Evolutionary conservation across 768 basidiomycete genomes (phyloP).

Genomic region (Mycena sanguinolenta): DNA sequence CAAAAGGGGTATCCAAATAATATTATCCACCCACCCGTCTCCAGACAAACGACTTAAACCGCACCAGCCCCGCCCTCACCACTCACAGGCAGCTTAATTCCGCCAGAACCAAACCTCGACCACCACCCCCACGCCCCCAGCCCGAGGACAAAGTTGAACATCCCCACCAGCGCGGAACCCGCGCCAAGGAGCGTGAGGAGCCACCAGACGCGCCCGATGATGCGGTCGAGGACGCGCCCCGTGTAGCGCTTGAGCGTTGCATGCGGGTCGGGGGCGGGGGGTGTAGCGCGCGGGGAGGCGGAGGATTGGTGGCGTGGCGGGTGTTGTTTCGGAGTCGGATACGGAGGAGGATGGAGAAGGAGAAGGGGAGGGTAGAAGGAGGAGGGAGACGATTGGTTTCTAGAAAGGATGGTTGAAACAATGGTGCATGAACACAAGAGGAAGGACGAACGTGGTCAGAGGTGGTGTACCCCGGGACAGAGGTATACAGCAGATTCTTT

Average conservation of each 20-base stretch:
- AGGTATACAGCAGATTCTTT: conserved; percentile 80
- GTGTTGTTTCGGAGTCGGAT: background rate
- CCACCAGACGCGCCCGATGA: conserved; percentile 87
- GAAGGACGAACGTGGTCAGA: conserved; percentile 85
- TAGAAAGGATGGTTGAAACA: conserved; percentile 43
- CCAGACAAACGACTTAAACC: background rate
- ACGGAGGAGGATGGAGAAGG: conserved; percentile 39
- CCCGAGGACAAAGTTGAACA: conserved; percentile 81
- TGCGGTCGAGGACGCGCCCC: conserved; percentile 78
- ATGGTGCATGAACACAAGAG: background rate
- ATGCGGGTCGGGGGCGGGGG: conserved; percentile 67
- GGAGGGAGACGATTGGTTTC: conserved; percentile 90
- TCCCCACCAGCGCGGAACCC: conserved; percentile 77
- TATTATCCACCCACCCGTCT: background rate
- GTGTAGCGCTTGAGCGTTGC: conserved; percentile 70
- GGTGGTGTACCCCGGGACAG: conserved; percentile 85
- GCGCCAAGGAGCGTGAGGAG: conserved; percentile 80
- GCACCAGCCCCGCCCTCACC: background rate
- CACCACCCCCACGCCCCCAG: conserved; percentile 77
- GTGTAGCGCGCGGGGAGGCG: conserved; percentile 64
- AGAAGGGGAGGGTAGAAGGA: conserved; percentile 67
- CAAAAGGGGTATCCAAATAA: background rate
- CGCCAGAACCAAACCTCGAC: conserved; percentile 41
- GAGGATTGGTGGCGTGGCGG: conserved; percentile 57
- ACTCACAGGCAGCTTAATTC: conserved; percentile 3